These are phyloP conservation scores for Cyclanthera cordifolia DNA, from an alignment of 306 rosid species.

Conservation along the genomic window DNA sequence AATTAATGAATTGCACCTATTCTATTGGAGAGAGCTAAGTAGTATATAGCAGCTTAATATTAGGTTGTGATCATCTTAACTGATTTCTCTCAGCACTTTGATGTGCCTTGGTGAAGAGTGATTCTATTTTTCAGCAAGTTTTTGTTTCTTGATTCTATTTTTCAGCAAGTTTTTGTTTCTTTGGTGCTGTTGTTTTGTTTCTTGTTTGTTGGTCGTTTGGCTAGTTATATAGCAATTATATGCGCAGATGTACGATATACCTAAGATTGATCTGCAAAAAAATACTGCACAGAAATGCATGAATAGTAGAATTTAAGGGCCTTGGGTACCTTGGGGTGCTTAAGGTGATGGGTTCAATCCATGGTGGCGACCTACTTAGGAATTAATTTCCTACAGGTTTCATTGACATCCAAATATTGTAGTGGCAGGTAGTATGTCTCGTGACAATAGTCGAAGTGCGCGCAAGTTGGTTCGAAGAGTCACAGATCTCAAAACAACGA, in stretches of 20 bases:
- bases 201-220: background rate
- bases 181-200: background rate
- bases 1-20: background rate
- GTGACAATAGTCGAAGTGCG: no score
- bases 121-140: background rate
- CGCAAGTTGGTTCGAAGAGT: no score
- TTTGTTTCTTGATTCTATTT: background rate
- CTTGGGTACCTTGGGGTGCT: no score
- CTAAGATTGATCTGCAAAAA: background rate
- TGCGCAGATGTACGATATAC: background rate
- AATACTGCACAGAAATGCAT: background rate
- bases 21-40: background rate
- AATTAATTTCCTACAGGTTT: no score
- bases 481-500: no score
- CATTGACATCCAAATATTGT: no score
- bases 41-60: background rate
- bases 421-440: no score
- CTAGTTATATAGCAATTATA: background rate
- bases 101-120: background rate
- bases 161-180: background rate
- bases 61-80: background rate
- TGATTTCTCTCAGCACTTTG: background rate
- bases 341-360: no score
- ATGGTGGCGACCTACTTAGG: no score
- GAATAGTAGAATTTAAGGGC: background rate